These are phyloP conservation scores for Lichtheimia ramosa DNA, from an alignment of 371 early-diverging fungal genomes.

Conservation along the genomic window DNA sequence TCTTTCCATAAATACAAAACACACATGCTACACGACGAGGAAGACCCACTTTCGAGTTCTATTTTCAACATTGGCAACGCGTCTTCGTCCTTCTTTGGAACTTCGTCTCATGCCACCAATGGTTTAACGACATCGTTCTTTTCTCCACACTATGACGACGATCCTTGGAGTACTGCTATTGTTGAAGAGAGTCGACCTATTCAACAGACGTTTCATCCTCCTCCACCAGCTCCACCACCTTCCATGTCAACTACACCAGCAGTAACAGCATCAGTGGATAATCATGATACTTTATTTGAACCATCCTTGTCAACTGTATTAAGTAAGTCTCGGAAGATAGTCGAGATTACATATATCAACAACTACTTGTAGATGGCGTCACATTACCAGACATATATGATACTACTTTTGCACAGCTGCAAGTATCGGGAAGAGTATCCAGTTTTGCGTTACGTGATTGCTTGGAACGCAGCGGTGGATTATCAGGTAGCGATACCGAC, in stretches of 20 bases:
- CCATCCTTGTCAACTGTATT: conserved; percentile 18
- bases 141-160: conserved; percentile 18
- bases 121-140: conserved; percentile 13
- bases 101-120: not conserved
- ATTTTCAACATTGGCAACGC: conserved; percentile 9
- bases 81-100: conserved; percentile 9
- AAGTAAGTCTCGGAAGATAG: conserved; percentile 9
- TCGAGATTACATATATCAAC: not conserved
- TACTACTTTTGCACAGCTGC: conserved; percentile 54
- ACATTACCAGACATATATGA: conserved; percentile 59
- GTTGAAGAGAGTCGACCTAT: not conserved
- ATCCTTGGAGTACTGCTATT: conserved; percentile 18
- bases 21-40: conserved; percentile 22
- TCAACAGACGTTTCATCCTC: not conserved
- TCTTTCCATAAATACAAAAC: not conserved
- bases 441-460: conserved; percentile 52
- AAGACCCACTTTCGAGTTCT: conserved; percentile 18
- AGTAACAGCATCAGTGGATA: not conserved
- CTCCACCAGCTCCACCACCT: no score
- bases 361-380: conserved; percentile 46
- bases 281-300: conserved; percentile 2
- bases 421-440: conserved; percentile 52
- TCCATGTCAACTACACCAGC: not conserved
- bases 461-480: conserved; percentile 46
- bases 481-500: conserved; percentile 50